phyloP scores from a whole-genome alignment of 78 protist genomes.

The Bigelowiella natans region DNA sequence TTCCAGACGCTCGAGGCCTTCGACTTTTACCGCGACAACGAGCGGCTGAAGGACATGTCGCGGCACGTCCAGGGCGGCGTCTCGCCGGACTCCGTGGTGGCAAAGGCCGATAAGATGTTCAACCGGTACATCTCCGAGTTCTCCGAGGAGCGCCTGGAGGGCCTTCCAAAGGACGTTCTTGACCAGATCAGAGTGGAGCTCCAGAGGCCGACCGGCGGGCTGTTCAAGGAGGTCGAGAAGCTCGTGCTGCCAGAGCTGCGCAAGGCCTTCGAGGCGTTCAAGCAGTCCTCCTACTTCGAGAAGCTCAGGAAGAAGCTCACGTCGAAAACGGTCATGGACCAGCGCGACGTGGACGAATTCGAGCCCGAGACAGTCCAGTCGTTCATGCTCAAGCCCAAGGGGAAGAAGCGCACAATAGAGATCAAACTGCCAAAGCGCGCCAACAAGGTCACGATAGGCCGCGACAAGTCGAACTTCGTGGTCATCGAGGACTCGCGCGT shows the following conservation, averaged over 20 bases:
- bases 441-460: not conserved
- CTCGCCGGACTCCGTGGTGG: not conserved
- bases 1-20: not conserved
- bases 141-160: too few species aligned
- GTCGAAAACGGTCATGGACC: not conserved
- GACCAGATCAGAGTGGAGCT: too few species aligned
- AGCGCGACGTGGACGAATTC: not conserved
- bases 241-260: not conserved
- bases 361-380: not conserved
- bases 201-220: not conserved
- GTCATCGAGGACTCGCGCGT: not conserved
- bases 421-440: not conserved
- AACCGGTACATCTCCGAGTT: not conserved
- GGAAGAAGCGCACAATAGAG: not conserved
- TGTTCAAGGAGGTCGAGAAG: not conserved
- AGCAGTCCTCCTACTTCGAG: not conserved
- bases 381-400: not conserved
- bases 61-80: not conserved
- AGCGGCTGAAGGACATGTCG: not conserved
- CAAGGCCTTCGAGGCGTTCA: not conserved
- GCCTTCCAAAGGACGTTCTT: too few species aligned
- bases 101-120: not conserved
- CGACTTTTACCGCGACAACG: not conserved
- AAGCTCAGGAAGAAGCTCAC: not conserved
- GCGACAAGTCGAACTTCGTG: not conserved